phyloP scores from a whole-genome alignment of 805 yeast species.

The Danielia oregonensis region DNA sequence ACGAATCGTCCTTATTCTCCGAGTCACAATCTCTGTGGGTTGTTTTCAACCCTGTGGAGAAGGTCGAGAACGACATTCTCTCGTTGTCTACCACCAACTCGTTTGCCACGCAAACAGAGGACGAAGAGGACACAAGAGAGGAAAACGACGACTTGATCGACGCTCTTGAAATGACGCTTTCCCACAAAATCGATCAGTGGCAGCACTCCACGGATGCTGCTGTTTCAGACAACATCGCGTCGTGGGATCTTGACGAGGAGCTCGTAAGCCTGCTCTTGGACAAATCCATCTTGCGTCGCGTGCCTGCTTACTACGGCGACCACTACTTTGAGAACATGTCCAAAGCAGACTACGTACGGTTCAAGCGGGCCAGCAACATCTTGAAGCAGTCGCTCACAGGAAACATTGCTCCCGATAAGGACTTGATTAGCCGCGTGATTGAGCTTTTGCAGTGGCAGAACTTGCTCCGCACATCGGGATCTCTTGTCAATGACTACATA shows the following conservation, averaged over 20 bases:
- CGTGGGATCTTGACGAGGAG: slow-evolving; percentile 19
- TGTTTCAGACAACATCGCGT: slow-evolving; percentile 16
- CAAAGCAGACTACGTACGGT: slow-evolving; percentile 9
- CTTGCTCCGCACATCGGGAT: slow-evolving; percentile 12
- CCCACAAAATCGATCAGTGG: slow-evolving; percentile 15
- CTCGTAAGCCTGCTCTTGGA: slow-evolving; percentile 9
- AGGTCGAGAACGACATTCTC: slow-evolving; percentile 11
- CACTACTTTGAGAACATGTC: slow-evolving; percentile 13
- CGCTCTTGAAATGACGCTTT: slow-evolving; percentile 9
- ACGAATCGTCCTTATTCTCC: slow-evolving; percentile 12
- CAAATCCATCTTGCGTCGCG: slow-evolving; percentile 8
- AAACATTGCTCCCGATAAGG: slow-evolving; percentile 6
- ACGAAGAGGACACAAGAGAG: slow-evolving; percentile 1
- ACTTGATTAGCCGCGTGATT: slow-evolving; percentile 10
- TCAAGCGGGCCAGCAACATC: slow-evolving; percentile 10
- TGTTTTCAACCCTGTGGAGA: slow-evolving; percentile 14
- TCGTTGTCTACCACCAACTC: slow-evolving; percentile 16
- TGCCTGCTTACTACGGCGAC: slow-evolving; percentile 16
- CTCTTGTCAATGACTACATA: slow-evolving; percentile 16
- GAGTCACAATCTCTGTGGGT: slow-evolving; percentile 20
- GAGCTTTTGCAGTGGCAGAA: slow-evolving; percentile 15
- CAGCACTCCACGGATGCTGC: slow-evolving; percentile 12
- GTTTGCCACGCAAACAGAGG: slow-evolving; percentile 7
- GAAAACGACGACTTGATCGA: slow-evolving; percentile 10
- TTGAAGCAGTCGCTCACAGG: slow-evolving; percentile 12